These are phyloP conservation scores for Vitis vinifera DNA, from an alignment of 164 flowering plant species.

Conservation along the genomic window DNA sequence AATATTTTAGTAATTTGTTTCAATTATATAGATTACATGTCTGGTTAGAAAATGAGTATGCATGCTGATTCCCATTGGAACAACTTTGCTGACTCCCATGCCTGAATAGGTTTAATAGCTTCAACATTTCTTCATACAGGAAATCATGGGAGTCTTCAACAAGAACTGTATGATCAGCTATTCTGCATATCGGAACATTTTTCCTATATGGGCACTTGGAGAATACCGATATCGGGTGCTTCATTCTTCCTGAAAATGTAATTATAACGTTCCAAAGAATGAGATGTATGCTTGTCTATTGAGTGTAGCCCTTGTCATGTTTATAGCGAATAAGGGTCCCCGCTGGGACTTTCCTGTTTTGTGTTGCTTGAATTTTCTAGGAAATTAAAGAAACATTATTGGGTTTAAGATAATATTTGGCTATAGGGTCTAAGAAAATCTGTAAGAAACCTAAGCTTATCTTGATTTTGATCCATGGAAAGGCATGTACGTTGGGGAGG, in stretches of 20 bases:
- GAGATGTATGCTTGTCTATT: too few relatives aligned
- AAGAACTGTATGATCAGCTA: conserved; percentile 1
- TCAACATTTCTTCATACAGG: not conserved
- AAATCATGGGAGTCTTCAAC: conserved; percentile 5
- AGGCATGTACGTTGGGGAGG: too few relatives aligned
- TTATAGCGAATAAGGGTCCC: not conserved
- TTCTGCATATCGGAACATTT: not conserved
- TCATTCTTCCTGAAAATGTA: not conserved
- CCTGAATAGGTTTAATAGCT: too few relatives aligned
- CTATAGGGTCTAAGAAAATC: too few relatives aligned
- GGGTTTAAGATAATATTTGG: not conserved
- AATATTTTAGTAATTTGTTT: too few relatives aligned
- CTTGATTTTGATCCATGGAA: too few relatives aligned
- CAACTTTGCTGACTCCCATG: too few relatives aligned
- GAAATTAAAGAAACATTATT: not conserved
- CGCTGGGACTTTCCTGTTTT: not conserved
- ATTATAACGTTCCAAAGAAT: too few relatives aligned
- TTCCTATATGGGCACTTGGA: conserved; percentile 1
- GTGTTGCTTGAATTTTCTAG: not conserved
- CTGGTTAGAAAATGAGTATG: too few relatives aligned
- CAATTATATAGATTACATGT: too few relatives aligned
- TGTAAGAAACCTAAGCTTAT: too few relatives aligned
- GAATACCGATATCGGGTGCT: not conserved
- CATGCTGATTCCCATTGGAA: too few relatives aligned
- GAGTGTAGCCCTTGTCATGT: not conserved